Percentiles rank a stretch among this genome's conserved stretches.
phyloP scores from a whole-genome alignment of 176 grass and related monocot species.

The Juncus effusus region DNA sequence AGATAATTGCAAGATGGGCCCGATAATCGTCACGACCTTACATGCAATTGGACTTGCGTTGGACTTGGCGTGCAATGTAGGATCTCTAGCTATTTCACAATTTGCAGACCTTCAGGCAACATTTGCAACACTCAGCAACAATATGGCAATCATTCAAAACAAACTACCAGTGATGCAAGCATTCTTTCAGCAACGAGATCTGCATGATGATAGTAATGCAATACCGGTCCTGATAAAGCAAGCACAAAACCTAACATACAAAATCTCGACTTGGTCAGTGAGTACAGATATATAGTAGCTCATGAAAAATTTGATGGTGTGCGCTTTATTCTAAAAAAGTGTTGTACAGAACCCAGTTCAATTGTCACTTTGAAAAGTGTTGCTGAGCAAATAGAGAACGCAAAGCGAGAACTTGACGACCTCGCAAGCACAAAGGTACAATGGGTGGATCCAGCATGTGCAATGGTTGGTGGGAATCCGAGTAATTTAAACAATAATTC shows the following conservation, averaged over 20 bases:
- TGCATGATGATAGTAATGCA: conserved; percentile 1
- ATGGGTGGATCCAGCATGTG: not conserved
- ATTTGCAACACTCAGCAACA: conserved; percentile 6
- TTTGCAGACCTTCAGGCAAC: not conserved
- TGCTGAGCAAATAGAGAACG: conserved; percentile 1
- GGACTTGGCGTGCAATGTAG: too few relatives aligned
- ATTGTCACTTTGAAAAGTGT: conserved; percentile 11
- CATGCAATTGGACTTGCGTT: too few relatives aligned
- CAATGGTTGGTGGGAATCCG: too few relatives aligned
- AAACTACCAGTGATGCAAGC: conserved; percentile 33
- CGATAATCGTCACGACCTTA: too few relatives aligned
- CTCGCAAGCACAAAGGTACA: not conserved
- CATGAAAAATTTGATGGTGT: not conserved
- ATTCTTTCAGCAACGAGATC: conserved; percentile 15
- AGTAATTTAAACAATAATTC: not conserved
- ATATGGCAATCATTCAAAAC: conserved; percentile 11
- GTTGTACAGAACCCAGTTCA: conserved; percentile 12
- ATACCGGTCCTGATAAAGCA: conserved; percentile 9
- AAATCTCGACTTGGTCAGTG: conserved; percentile 36
- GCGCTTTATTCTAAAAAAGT: not conserved
- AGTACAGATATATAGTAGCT: conserved; percentile 17
- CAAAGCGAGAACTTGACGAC: conserved; percentile 4
- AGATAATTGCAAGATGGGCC: too few relatives aligned
- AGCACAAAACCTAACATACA: conserved; percentile 28
- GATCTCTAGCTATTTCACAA: not conserved